These are phyloP conservation scores for Stylosanthes scabra DNA, from an alignment of 331 rosid genomes.

Conservation along the genomic window DNA sequence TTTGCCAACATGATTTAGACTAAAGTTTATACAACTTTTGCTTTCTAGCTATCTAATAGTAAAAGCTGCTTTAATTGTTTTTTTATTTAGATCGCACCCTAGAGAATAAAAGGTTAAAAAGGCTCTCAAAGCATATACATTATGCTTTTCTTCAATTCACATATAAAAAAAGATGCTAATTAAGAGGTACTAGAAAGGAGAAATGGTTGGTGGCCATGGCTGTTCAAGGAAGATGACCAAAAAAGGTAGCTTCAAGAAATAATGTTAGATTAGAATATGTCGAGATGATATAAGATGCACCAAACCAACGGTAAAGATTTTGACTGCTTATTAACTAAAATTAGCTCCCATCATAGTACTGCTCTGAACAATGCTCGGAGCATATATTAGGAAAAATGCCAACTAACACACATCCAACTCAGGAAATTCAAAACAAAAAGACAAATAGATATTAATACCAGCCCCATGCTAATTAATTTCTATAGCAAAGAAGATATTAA, in stretches of 20 bases:
- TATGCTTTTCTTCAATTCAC: conserved; percentile 27
- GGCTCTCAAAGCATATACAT: conserved; percentile 45
- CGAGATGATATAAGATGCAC: conserved; percentile 44
- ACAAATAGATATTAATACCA: conserved; percentile 15
- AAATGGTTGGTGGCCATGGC: conserved; percentile 50
- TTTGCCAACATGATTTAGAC: conserved; percentile 47
- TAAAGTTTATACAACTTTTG: conserved; percentile 43
- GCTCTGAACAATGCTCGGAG: conserved; percentile 3
- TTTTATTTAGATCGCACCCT: conserved; percentile 35
- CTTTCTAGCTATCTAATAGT: conserved; percentile 43
- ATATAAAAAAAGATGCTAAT: conserved; percentile 39
- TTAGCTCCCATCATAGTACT: not conserved
- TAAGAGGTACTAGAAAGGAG: conserved; percentile 41
- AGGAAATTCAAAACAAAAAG: not conserved
- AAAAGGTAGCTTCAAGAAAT: conserved; percentile 31
- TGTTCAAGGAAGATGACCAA: conserved; percentile 61
- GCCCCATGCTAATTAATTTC: conserved; percentile 4
- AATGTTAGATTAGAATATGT: conserved; percentile 14
- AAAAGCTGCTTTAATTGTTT: conserved; percentile 48
- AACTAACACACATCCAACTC: conserved; percentile 3
- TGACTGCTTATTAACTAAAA: conserved; percentile 30
- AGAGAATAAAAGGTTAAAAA: conserved; percentile 42
- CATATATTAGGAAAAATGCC: not conserved
- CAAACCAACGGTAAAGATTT: conserved; percentile 43
- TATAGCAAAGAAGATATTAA: too few species aligned